phyloP scores from a whole-genome alignment of 192 early-diverging fungal genomes.

The Cladochytrium replicatum region DNA sequence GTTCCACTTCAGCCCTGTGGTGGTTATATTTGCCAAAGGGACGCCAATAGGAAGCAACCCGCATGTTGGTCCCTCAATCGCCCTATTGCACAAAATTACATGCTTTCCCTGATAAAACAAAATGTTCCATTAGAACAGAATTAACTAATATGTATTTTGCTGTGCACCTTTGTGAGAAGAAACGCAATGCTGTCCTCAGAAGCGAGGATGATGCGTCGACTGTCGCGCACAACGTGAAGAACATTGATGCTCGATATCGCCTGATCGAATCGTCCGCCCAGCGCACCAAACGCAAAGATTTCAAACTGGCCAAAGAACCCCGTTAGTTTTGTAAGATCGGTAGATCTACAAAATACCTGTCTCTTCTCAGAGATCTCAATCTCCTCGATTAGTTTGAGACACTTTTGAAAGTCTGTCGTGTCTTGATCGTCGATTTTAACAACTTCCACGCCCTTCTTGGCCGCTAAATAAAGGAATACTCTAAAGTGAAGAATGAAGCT shows the following conservation, averaged over 20 bases:
- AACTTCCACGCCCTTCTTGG: constrained; percentile 44
- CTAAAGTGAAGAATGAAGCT: background rate
- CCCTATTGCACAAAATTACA: constrained; percentile 47
- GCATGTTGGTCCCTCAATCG: constrained; percentile 75
- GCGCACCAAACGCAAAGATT: constrained; percentile 69
- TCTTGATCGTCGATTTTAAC: constrained; percentile 35
- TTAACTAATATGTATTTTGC: background rate
- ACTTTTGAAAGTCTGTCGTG: constrained; percentile 87
- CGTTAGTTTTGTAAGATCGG: no score
- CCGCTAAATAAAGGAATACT: constrained; percentile 1
- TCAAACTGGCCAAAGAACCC: no score
- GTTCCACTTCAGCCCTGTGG: constrained; percentile 76
- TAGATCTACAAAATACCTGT: background rate
- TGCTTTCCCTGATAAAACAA: constrained; percentile 45
- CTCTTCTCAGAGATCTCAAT: background rate
- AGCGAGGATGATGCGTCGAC: constrained; percentile 49
- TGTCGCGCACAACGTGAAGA: constrained; percentile 46
- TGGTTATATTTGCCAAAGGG: constrained; percentile 48
- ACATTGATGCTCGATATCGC: constrained; percentile 68
- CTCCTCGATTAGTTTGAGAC: constrained; percentile 40
- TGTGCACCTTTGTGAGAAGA: no score
- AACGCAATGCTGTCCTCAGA: constrained; percentile 68
- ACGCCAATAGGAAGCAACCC: constrained; percentile 77
- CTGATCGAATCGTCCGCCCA: constrained; percentile 87
- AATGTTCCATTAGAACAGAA: no score